These are phyloP conservation scores for Penicillium mononematosum DNA, from an alignment of 495 filamentous ascomycete genomes.

Conservation along the genomic window DNA sequence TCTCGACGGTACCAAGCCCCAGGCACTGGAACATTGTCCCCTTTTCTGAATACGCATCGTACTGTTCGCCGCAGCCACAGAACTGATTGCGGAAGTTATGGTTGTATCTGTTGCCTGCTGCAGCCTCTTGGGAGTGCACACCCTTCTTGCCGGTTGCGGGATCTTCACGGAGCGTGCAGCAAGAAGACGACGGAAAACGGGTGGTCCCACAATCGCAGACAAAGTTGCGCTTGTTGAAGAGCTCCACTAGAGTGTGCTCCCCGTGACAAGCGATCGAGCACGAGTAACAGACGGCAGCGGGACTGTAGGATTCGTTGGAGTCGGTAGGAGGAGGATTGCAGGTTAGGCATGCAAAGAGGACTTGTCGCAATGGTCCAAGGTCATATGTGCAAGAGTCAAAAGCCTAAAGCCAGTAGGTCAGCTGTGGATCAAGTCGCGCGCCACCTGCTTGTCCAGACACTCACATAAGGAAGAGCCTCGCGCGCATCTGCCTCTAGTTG, in stretches of 20 bases:
- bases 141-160: slow-evolving; percentile 71
- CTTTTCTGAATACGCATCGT: slow-evolving; percentile 80
- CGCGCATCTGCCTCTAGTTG: slow-evolving; percentile 91
- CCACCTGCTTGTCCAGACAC: slow-evolving; percentile 13
- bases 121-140: slow-evolving; percentile 70
- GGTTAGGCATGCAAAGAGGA: slow-evolving; percentile 84
- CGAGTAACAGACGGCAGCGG: slow-evolving; percentile 90
- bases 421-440: slow-evolving; percentile 10
- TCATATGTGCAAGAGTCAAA: slow-evolving; percentile 90
- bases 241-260: slow-evolving; percentile 90
- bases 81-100: slow-evolving; percentile 93
- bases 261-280: slow-evolving; percentile 97
- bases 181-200: slow-evolving; percentile 63
- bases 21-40: slow-evolving; percentile 99
- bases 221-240: slow-evolving; percentile 93
- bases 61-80: slow-evolving; percentile 84
- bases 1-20: slow-evolving; percentile 73
- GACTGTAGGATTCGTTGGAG: slow-evolving; percentile 59
- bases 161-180: slow-evolving; percentile 77
- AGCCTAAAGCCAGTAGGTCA: slow-evolving; percentile 50
- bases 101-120: slow-evolving; percentile 80
- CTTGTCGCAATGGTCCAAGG: slow-evolving; percentile 82
- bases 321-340: slow-evolving; percentile 78
- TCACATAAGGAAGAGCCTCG: slow-evolving; percentile 87
- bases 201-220: slow-evolving; percentile 96